Evolutionary conservation across 1,139 yeast species (phyloP), one percentile per base, ranked within the genome.

Genomic region (Lodderomyces jiufengensis): DNA sequence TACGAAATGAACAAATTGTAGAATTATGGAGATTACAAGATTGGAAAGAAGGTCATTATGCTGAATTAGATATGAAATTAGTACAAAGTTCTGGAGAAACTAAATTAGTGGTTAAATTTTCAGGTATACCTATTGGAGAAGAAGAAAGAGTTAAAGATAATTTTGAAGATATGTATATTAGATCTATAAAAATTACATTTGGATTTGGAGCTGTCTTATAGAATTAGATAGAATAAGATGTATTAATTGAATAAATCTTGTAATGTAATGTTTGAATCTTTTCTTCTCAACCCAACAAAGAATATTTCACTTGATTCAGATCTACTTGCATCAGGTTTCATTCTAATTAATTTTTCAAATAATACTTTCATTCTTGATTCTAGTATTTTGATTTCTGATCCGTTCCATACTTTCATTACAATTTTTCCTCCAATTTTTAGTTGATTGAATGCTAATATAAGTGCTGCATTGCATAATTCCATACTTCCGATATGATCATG

Each of bases 61-160:
- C 97, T 3, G 70, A 68, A 15, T 65, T 92, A 49, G 73, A 69
- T 27, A 73, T 90, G 48, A 70, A 65, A 29, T 74, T 94, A 44
- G 76, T 76, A 38, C 87, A 86, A 56, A 94, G 94, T 16, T 71
- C 78, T 12, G 77, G 84, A 30, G 97, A 90, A 51, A 92, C 98
- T 11, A 78, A 73, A 39, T 69, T 90, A 67, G 77, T 81, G 41
- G 92, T 88, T 25, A 70, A 73, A 40, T 86, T 92, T 77, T 68
- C 78, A 15, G 97, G 97, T n/a, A 82, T 92, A 34, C 98, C 98
- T 14, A 71, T 92, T 31, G 98, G 97, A n/a, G 94, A 94, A 55
- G 97, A 92, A 59, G 98, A 92, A 40, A 71, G 84, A 40, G 96
- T 86, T 29, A 77, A 80, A 53, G 76, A 70, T 31, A 92, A 92